Base-by-base conservation (phyloP, 2,329 filamentous ascomycete species). In the Sclerotinia subarctica region DNA sequence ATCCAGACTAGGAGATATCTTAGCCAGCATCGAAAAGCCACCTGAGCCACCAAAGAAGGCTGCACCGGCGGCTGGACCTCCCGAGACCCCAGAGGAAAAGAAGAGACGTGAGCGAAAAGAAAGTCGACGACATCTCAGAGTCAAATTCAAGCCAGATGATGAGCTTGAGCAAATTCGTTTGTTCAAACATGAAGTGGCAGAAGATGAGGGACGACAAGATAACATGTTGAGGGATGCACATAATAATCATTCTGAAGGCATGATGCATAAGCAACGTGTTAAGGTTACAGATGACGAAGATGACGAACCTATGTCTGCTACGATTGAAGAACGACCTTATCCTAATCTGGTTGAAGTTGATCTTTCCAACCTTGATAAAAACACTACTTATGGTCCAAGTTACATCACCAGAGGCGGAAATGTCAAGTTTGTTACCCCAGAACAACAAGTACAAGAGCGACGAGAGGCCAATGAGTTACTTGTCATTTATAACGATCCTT, bases 181-280 rank as follows among this genome's bases (percentile, higher is more conserved):
- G 62, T 93, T 94, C 79, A 86, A 88, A 66, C 90, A 92, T 73
- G 89, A 92, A 70, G 87, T 86, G 1, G 84, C 85, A 1, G 90
- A 93, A 75, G 89, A 92, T 72, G 83, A 88, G 68, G 89, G 88
- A 65, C 84, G 90, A 67, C 85, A 86, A 66, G 82, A 84, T 67
- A 90, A 87, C 74, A 88, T 92, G 83, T 85, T 89, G 52, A 86
- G 87, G 60, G 90, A 93, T 77, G 89, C 89, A 5, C 85, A 85
- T 42, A 90, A 93, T 76, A 89, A 92, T 74, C 87, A 88, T 62
- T 88, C 87, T 6, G 91, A 92, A 74, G 89, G 91, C 60, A 88
- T 90, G 81, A 87, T 90, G 73, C 80, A 89, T 64, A 89, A 88
- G 73, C 82, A 84, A 71, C 81, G 83, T 57, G 80, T 82, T 10